Evolutionary conservation across 108 stramenopile genomes (phyloP).

Genomic region (Nitzschia sp.): DNA sequence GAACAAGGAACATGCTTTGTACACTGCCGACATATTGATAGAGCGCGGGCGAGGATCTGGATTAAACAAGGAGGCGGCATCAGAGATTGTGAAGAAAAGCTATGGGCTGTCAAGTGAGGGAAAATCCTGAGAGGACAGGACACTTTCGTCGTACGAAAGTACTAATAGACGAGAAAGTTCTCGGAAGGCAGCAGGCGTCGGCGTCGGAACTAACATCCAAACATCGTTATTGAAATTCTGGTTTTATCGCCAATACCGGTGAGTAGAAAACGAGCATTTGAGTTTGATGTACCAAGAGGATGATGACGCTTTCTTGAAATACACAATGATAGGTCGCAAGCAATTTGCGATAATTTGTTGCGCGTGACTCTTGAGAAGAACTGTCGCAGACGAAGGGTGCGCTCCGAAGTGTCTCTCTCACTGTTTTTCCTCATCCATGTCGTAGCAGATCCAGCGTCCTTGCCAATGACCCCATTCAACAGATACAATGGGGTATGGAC

Average conservation of each 20-base stretch:
- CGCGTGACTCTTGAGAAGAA: slow-evolving; percentile 16
- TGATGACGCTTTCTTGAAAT: slow-evolving; percentile 31
- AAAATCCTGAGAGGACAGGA: background rate
- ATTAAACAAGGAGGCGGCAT: background rate
- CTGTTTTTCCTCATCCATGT: no score
- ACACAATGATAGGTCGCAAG: slow-evolving; percentile 42
- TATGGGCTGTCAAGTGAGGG: slow-evolving; percentile 34
- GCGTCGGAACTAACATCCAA: no score
- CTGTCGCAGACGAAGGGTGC: no score
- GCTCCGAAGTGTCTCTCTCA: no score
- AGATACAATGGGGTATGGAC: no score
- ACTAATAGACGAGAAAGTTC: no score
- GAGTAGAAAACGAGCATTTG: background rate
- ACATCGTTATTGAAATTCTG: no score
- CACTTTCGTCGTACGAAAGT: background rate
- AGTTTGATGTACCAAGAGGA: slow-evolving; percentile 6
- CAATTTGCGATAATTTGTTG: slow-evolving; percentile 30
- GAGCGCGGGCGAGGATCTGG: slow-evolving; percentile 31
- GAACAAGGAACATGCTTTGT: slow-evolving; percentile 68
- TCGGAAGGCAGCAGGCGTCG: no score
- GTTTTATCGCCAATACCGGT: no score
- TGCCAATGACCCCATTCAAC: no score
- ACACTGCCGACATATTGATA: slow-evolving; percentile 66
- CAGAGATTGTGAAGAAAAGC: slow-evolving; percentile 33
- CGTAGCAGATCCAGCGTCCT: no score